Base-by-base conservation (phyloP, 257 asterid genomes). In the Nicotiana tabacum region DNA sequence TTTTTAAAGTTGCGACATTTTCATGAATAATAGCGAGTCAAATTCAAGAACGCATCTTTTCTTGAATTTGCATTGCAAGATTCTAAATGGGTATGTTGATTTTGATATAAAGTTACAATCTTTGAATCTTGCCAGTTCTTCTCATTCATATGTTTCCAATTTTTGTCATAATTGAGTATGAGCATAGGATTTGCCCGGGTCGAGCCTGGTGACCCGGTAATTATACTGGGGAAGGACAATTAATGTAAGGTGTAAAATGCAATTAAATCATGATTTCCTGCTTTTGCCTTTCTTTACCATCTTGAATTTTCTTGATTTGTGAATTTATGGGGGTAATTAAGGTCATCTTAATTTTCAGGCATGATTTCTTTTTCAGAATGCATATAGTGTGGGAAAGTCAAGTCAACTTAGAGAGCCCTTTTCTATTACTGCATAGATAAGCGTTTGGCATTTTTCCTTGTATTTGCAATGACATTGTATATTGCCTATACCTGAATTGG, bases 21-120 rank as follows among this genome's bases (percentile, higher is more conserved):
- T 80, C 76, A 37, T 62, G 76, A 80, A 80, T 61, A 27, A 18
- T 11, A 21, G 12, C 11, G 16, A 79, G 70, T 61, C 58, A 61
- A 79, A 43, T 79, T 24, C 79, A 74, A 48, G 13, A 48, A 48
- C 21, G 15, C 61, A 27, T 5, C 43, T 74, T 27, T 27, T 24
- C 48, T 74, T 74, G 80, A 33, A 74, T 51, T 51, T 76, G 24
- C 57, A 51, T 76, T 27, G 30, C 80, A 76, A 76, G 64, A 76
- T 76, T 76, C 64, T 51, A 27, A 27, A 12, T 9, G 70, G 70
- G 70, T 65, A 30, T 65, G 70, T 2, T 65, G 18, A 29, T 65
- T 65, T 29, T 64, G 43, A 65, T 76, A 64, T 76, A 4, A 76
- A 51, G 80, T 76, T 13, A 76, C 64, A 51, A 15, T 18, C 32